Conservation (phyloP, 345 rosid species). For the Fremontodendron californicum region DNA sequence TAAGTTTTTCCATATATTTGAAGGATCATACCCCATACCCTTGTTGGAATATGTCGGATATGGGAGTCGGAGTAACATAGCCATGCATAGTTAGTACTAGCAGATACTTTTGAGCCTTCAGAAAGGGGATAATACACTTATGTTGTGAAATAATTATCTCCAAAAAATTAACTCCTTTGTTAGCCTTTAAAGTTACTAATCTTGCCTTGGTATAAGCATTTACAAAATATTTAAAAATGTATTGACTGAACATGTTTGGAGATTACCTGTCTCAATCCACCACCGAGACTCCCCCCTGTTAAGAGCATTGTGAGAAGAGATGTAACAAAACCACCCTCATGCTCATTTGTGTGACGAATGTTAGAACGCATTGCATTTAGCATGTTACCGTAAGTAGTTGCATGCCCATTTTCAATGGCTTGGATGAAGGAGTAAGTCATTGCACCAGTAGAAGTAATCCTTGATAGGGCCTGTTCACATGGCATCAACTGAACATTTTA, state of each 20-base stretch:
- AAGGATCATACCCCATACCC: too few relatives aligned
- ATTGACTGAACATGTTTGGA: neutral
- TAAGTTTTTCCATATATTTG: too few relatives aligned
- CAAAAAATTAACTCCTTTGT: too few relatives aligned
- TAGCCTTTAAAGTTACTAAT: too few relatives aligned
- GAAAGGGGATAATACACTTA: neutral
- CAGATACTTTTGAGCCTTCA: neutral
- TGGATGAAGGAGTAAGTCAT: constrained; percentile 91
- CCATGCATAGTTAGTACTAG: neutral
- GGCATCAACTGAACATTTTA: neutral
- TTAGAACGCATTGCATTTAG: constrained; percentile 73
- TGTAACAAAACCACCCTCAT: constrained; percentile 44
- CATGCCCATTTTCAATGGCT: constrained; percentile 74
- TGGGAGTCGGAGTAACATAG: too few relatives aligned
- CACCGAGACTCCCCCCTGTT: constrained; percentile 39
- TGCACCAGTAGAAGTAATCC: constrained; percentile 77
- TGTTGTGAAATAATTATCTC: too few relatives aligned
- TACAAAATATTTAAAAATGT: neutral
- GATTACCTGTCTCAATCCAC: constrained; percentile 48
- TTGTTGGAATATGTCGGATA: too few relatives aligned
- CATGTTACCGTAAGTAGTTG: constrained; percentile 60
- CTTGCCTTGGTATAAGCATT: neutral
- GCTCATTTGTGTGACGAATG: constrained; percentile 36
- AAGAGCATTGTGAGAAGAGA: constrained; percentile 62
- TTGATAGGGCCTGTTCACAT: constrained; percentile 57